Evolutionary conservation across 208 protist species (phyloP), one percentile per base, ranked within the genome.

Genomic region (Phytomonas sp.): DNA sequence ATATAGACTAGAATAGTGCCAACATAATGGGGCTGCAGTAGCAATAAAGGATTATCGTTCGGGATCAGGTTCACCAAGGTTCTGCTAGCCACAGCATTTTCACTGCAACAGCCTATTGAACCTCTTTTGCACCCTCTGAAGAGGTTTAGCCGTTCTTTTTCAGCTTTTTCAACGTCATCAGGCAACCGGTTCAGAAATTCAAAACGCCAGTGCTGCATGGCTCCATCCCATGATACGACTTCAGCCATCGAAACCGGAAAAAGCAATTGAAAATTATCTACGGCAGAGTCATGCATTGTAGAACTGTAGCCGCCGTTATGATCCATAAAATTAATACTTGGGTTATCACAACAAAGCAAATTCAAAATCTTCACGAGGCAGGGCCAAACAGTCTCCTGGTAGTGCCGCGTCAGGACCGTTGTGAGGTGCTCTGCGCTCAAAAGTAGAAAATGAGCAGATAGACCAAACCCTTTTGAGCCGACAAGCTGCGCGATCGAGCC

Each of bases 1-100:
- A 93, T 70, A 71, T 81, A 89, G 42, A 93, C 90, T 45, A 93
- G 72, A 60, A 95, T 66, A 61, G 86, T 69, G 6, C 90, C 90
- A 36, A 92, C 75, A 65, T 83, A 88, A n/a, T 89, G 82, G 16
- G 76, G 80, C 71, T 84, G 88, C 14, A 87, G 81, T 26, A 82
- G 67, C 37, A 77, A 62, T 62, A 81, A 81, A 2, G 82, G 80
- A 64, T 81, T 84, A 5, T 32, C 74, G 69, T 78, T 78, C 56
- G 75, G 70, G 19, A 78, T 49, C 40, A 49, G 12, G 40, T 12
- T 1, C 40, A 19, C 40, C 40, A 16, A 49, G 8, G 36, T n/a
- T 60, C 67, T 67, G 32, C 68, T 60, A 75, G 74, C 34, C 32
- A n/a, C 40, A 66, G 60, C 59, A 16, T 52, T n/a, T 26, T n/a